Base-by-base conservation (phyloP, 257 asterid genomes). In the Rubia yunnanensis region DNA sequence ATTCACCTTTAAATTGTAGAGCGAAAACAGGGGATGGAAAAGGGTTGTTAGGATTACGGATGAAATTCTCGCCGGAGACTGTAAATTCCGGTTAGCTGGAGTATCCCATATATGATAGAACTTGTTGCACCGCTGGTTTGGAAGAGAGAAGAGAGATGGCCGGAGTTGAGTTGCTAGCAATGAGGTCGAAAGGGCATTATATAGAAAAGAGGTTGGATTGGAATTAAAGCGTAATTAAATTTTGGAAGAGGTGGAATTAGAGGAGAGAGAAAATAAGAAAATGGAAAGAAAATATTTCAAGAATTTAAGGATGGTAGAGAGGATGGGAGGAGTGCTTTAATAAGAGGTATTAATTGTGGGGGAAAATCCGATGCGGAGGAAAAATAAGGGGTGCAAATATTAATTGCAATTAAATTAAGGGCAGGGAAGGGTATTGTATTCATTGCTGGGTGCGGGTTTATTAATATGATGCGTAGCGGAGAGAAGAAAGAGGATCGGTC, bases 381-480 rank as follows among this genome's bases (percentile, higher is more conserved):
- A 50, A 50, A 22, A 76, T 81, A 80, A 59, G 73, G 72, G 87
- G 64, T 71, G 94, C 78, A 80, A 83, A 77, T 78, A 79, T 14
- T 10, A 39, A 39, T 82, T 84, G 85, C 78, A 79, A 84, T 82
- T 79, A 79, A 64, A 77, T 69, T 63, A 85, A 80, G 80, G 73
- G 86, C 87, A 75, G 80, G 77, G 73, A 24, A 11, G 18, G 34
- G 34, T 64, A 75, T 69, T 78, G 76, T 83, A 85, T 83, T 85
- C 85, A 83, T 83, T 85, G 87, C 84, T 77, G 76, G 74, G 79
- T 77, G 69, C 76, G 66, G 75, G 38, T 57, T 20, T 64, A 66
- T 66, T 22, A 0, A 14, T 52, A 65, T 30, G 36, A n/a, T n/a
- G n/a, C n/a, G 20, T 23, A 63, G 15, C 41, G 27, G 26, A 65